Conservation (phyloP, 2,329 filamentous ascomycete genomes). For the Sclerotinia spermophila region DNA sequence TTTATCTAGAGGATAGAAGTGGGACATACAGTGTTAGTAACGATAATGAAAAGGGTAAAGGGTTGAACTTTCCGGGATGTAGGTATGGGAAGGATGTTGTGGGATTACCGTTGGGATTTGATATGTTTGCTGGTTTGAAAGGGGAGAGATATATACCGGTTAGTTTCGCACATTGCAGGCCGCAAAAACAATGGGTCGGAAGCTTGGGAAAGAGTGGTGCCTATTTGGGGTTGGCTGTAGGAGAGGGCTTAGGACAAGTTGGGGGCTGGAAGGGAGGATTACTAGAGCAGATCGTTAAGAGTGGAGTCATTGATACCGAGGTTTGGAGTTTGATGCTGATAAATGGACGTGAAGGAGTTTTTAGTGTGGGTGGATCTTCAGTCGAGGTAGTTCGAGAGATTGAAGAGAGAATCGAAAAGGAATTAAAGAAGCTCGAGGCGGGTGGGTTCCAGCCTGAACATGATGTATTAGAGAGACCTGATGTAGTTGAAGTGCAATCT, state of each 20-base stretch:
- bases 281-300: constrained; percentile 24
- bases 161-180: constrained; percentile 29
- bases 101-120: constrained; percentile 1
- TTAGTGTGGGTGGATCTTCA: constrained; percentile 27
- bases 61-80: neutral
- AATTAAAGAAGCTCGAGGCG: neutral
- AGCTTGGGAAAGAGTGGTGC: constrained; percentile 20
- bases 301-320: constrained; percentile 21
- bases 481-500: neutral
- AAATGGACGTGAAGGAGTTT: constrained; percentile 27
- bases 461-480: neutral
- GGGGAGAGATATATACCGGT: constrained; percentile 17
- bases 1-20: constrained; percentile 24
- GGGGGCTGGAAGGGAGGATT: constrained; percentile 13
- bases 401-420: constrained; percentile 13
- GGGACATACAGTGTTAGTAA: constrained; percentile 24
- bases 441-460: neutral
- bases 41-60: constrained; percentile 5
- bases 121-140: neutral
- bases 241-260: constrained; percentile 17
- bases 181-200: constrained; percentile 25
- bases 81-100: neutral
- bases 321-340: constrained; percentile 29
- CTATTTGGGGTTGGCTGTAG: constrained; percentile 25
- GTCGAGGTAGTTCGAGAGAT: constrained; percentile 15